Base-by-base conservation (phyloP, 352 stramenopile genomes). In the Phytophthora ramorum region DNA sequence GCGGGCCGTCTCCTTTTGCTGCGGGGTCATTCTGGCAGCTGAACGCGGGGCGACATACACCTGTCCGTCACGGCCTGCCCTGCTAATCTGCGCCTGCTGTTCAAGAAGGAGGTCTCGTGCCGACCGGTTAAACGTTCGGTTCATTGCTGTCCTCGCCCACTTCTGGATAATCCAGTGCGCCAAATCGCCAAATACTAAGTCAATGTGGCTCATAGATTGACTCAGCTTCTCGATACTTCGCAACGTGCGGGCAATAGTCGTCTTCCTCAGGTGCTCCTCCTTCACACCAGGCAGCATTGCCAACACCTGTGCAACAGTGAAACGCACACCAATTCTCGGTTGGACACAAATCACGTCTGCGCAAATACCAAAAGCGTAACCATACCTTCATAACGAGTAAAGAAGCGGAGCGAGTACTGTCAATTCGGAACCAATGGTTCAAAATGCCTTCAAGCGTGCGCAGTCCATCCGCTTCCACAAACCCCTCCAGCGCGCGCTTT, bases 391-490 rank as follows among this genome's bases (percentile, higher is more conserved):
- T 73, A 3, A 90, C 70, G 4, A 92, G 63, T 46, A 90, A 61
- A 0, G 67, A 73, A 30, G 75, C 83, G 0, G 58, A 47, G 37
- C 86, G 83, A 9, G 73, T 89, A 8, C 53, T 68, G 2, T 78
- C 68, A 6, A 76, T 64, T 12, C 74, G 69, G 53, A 92, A 81
- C 83, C 83, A 92, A 34, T 79, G 34, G 34, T 65, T 58, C 14
- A 92, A 59, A 37, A 87, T 75, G 51, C 78, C 79, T 47, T 90
- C 75, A 9, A 92, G 69, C 22, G 71, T 62, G 2, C 60, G 53
- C 4, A 92, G 60, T 40, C 83, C 83, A 20, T 83, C 83, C 2
- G 83, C 77, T 53, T 88, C 79, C 9, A 90, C 81, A 76, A 92
- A 92, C 1, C 45, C 72, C 40, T 83, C 68, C 17, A 92, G 63